Conservation (phyloP, 208 protist species). For the Leishmania amazonensis region DNA sequence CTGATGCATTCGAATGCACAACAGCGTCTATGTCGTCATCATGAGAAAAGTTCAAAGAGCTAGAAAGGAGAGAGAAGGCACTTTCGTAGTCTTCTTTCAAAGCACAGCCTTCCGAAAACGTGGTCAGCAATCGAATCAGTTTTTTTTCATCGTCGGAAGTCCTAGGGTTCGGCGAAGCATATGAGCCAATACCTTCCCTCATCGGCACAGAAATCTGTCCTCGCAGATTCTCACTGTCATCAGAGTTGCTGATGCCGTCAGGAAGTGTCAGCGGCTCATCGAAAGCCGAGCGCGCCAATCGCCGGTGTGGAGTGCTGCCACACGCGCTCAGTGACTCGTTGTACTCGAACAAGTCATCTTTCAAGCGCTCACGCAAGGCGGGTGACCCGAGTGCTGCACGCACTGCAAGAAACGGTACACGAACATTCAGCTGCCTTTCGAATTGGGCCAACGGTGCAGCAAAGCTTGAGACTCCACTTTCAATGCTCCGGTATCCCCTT, state of each 20-base stretch:
- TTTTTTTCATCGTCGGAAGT: slow-evolving; percentile 75
- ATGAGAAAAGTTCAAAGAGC: slow-evolving; percentile 72
- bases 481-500: slow-evolving; percentile 46
- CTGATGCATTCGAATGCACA: slow-evolving; percentile 72
- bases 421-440: slow-evolving; percentile 60
- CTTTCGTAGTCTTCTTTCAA: slow-evolving; percentile 49
- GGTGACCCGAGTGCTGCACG: slow-evolving; percentile 46
- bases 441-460: slow-evolving; percentile 49
- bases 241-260: background rate
- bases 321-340: slow-evolving; percentile 33
- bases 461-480: slow-evolving; percentile 39
- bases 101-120: slow-evolving; percentile 71
- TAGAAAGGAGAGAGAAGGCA: slow-evolving; percentile 51
- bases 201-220: slow-evolving; percentile 29
- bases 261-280: slow-evolving; percentile 30
- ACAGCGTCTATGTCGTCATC: slow-evolving; percentile 50
- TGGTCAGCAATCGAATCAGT: slow-evolving; percentile 79
- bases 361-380: slow-evolving; percentile 48
- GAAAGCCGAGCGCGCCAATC: slow-evolving; percentile 48
- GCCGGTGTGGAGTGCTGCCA: slow-evolving; percentile 83
- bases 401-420: slow-evolving; percentile 58
- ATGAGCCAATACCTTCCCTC: slow-evolving; percentile 41
- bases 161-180: slow-evolving; percentile 44
- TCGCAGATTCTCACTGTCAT: background rate
- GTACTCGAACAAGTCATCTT: slow-evolving; percentile 87